A percentile compares a stretch with the other conserved stretches of the same genome.
These are phyloP conservation scores for Malus orientalis DNA, from an alignment of 306 rosid species.

Conservation along the genomic window DNA sequence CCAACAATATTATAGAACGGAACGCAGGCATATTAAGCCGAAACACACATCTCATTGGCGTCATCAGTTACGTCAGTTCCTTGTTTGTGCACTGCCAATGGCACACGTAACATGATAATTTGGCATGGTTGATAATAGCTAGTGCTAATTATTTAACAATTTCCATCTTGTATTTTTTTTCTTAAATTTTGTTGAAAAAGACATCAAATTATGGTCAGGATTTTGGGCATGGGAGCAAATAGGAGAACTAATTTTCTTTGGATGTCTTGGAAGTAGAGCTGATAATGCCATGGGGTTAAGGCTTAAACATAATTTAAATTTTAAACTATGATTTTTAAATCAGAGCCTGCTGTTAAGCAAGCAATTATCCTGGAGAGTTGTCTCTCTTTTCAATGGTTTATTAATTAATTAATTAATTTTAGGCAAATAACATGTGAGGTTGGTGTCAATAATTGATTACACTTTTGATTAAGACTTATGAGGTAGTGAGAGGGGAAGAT, in stretches of 20 bases:
- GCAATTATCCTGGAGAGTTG: not conserved
- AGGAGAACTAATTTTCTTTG: not conserved
- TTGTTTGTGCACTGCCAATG: not conserved
- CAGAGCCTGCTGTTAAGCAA: not conserved
- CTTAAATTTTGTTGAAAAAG: not conserved
- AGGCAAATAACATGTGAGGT: constrained; percentile 9
- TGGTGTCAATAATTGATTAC: constrained; percentile 17
- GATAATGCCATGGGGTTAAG: constrained; percentile 8
- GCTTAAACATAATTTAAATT: not conserved
- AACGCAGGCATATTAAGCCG: not conserved
- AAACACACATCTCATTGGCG: not conserved
- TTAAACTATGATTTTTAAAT: not conserved
- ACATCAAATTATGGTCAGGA: not conserved
- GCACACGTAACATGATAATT: constrained; percentile 22
- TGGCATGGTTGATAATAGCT: constrained; percentile 9
- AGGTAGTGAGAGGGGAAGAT: constrained; percentile 18
- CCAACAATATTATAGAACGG: not conserved
- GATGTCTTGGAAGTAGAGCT: not conserved
- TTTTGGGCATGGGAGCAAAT: not conserved
- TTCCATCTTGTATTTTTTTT: not conserved
- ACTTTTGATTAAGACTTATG: constrained; percentile 32
- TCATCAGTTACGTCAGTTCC: constrained; percentile 2
- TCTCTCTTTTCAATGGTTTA: not conserved
- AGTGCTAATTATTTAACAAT: not conserved
- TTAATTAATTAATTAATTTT: not conserved